These are phyloP conservation scores for Macadamia integrifolia DNA, from an alignment of 164 flowering plant species.

Conservation along the genomic window DNA sequence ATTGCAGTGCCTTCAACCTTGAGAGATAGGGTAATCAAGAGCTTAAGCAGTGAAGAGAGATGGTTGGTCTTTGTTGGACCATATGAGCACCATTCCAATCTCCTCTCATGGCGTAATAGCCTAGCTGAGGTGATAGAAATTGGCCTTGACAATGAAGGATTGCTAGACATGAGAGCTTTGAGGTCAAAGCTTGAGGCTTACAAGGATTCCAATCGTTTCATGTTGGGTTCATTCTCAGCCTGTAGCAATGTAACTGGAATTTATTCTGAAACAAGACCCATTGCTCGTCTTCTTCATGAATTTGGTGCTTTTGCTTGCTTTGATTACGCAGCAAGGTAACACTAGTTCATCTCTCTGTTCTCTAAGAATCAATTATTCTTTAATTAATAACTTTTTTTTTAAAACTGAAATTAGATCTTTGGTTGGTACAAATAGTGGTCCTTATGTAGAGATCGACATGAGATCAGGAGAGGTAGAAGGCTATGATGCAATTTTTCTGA, in stretches of 20 bases:
- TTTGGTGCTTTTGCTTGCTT: slow-evolving; percentile 61
- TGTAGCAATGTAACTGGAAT: slow-evolving; percentile 74
- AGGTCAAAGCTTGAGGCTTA: slow-evolving; percentile 24
- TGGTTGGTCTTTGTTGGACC: slow-evolving; percentile 19
- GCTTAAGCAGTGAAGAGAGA: background rate
- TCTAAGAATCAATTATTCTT: too few species aligned
- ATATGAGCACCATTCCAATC: slow-evolving; percentile 39
- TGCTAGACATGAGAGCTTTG: slow-evolving; percentile 48
- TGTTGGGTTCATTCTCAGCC: slow-evolving; percentile 70
- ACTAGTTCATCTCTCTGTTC: too few species aligned
- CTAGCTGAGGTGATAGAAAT: slow-evolving; percentile 34
- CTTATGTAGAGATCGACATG: slow-evolving; percentile 63
- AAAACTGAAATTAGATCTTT: too few species aligned
- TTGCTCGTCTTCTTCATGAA: slow-evolving; percentile 47
- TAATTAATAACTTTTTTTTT: too few species aligned
- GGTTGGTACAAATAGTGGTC: slow-evolving; percentile 31
- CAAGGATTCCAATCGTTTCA: slow-evolving; percentile 32
- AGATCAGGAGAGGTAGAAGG: slow-evolving; percentile 67
- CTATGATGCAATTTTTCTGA: slow-evolving; percentile 70
- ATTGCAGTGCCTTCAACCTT: slow-evolving; percentile 18
- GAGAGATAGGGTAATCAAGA: slow-evolving; percentile 20
- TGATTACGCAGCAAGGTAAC: slow-evolving; percentile 29
- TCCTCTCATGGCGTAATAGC: slow-evolving; percentile 27
- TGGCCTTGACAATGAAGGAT: slow-evolving; percentile 36
- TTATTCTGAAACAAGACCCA: slow-evolving; percentile 33